Percentiles rank a stretch among this genome's conserved stretches.
phyloP scores from a whole-genome alignment of 495 filamentous ascomycete genomes.

The Penicillium steckii region DNA sequence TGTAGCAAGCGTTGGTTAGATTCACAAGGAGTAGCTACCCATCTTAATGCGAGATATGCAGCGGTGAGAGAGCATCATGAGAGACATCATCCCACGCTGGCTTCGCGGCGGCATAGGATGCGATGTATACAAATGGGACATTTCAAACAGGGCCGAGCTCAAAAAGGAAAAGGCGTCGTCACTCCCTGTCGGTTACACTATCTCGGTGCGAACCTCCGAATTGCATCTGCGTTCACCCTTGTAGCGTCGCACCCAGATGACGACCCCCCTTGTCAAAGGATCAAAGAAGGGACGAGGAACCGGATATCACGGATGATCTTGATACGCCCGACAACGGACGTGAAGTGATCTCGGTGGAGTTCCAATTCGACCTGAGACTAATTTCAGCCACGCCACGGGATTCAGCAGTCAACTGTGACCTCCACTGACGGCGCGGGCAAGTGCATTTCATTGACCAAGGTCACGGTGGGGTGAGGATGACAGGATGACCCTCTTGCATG shows the following conservation, averaged over 20 bases:
- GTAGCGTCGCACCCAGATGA: constrained; percentile 14
- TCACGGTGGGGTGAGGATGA: constrained; percentile 14
- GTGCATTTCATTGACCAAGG: constrained; percentile 7
- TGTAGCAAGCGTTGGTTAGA: too few species aligned
- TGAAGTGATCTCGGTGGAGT: background rate
- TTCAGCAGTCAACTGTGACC: constrained; percentile 1
- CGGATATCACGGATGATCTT: background rate
- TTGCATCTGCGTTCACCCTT: constrained; percentile 1
- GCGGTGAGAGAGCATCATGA: background rate
- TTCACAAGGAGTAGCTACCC: background rate
- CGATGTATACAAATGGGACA: constrained; percentile 4
- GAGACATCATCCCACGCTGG: background rate
- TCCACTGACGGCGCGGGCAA: constrained; percentile 3
- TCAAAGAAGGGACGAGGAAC: background rate
- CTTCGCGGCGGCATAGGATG: background rate
- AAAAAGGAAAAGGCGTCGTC: background rate
- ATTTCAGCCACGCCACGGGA: constrained; percentile 13
- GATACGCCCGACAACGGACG: background rate
- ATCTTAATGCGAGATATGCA: background rate
- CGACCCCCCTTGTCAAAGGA: background rate
- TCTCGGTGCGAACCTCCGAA: constrained; percentile 10
- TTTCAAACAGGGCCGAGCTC: constrained; percentile 1
- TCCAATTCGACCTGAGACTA: constrained; percentile 11
- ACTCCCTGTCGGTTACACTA: constrained; percentile 6
- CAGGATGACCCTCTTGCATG: constrained; percentile 21